phyloP scores from a whole-genome alignment of 176 grass and related monocot genomes.

The Ampelocalamus luodianensis region DNA sequence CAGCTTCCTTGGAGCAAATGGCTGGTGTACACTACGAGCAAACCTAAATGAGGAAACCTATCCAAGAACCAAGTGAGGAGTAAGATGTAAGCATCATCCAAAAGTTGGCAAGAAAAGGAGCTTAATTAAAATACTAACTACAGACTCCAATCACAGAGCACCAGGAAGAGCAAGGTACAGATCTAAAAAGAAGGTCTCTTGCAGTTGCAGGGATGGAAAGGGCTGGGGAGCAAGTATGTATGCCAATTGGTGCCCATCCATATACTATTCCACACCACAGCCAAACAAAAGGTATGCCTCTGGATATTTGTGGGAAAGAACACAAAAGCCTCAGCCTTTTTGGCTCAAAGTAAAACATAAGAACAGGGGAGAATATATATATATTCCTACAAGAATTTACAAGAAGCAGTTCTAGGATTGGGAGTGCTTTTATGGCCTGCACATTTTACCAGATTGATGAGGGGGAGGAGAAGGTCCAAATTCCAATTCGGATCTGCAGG shows the following conservation, averaged over 20 bases:
- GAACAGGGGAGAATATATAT: not conserved
- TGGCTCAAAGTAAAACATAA: conserved; percentile 8
- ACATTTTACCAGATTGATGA: conserved; percentile 40
- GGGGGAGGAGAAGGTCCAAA: conserved; percentile 32
- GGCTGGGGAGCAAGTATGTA: not conserved
- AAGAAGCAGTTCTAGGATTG: not conserved
- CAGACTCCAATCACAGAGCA: conserved; percentile 44
- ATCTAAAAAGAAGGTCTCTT: conserved; percentile 45
- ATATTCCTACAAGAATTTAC: conserved; percentile 25
- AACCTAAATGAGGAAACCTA: conserved; percentile 45
- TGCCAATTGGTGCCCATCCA: conserved; percentile 39
- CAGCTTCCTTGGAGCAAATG: conserved; percentile 35
- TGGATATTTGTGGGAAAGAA: conserved; percentile 47
- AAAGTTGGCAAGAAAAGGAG: conserved; percentile 44
- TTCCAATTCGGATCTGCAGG: conserved; percentile 52
- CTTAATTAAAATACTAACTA: conserved; percentile 41
- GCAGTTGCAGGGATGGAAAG: conserved; percentile 47
- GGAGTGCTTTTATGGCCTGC: not conserved
- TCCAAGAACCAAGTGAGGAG: conserved; percentile 44
- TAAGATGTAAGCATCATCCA: conserved; percentile 42
- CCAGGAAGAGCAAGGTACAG: conserved; percentile 49
- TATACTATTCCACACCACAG: conserved; percentile 20
- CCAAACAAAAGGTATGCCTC: conserved; percentile 32
- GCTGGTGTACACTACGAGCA: conserved; percentile 10
- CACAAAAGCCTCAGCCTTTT: conserved; percentile 32